Percentiles rank a stretch among this genome's conserved stretches.
These are phyloP conservation scores for Malus orientalis DNA, from an alignment of 306 rosid species.

Conservation along the genomic window DNA sequence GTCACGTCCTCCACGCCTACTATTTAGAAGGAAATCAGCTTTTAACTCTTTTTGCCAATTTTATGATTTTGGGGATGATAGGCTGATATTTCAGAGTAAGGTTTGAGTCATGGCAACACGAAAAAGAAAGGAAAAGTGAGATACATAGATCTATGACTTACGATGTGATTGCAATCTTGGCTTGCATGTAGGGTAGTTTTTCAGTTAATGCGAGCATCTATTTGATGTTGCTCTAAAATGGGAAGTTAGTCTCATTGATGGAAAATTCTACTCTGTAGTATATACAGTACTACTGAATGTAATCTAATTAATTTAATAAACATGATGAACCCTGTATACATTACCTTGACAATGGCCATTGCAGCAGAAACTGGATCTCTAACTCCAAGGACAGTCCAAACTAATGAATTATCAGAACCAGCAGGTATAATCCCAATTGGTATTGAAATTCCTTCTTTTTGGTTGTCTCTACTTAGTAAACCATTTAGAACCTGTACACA, in stretches of 20 bases:
- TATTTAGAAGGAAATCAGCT: not conserved
- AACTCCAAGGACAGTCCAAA: constrained; percentile 99
- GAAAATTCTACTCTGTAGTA: not conserved
- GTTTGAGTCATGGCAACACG: too few species aligned
- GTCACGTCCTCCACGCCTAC: not conserved
- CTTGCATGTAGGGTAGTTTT: not conserved
- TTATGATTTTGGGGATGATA: not conserved
- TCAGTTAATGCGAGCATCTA: not conserved
- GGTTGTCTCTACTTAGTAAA: constrained; percentile 89
- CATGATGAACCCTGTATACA: not conserved
- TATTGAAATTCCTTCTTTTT: constrained; percentile 94
- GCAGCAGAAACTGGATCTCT: constrained; percentile 97
- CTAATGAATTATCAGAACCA: constrained; percentile 95
- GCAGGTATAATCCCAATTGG: constrained; percentile 99
- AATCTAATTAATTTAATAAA: not conserved
- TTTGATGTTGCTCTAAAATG: not conserved
- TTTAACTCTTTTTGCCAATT: not conserved
- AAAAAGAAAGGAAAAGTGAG: not conserved
- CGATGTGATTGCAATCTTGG: not conserved
- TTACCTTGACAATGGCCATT: constrained; percentile 96
- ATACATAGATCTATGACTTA: not conserved
- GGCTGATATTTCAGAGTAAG: not conserved
- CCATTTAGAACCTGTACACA: constrained; percentile 87
- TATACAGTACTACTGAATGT: too few species aligned
- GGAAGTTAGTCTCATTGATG: not conserved